Base-by-base conservation (phyloP, 352 stramenopile species). In the Aphanomyces astaci region DNA sequence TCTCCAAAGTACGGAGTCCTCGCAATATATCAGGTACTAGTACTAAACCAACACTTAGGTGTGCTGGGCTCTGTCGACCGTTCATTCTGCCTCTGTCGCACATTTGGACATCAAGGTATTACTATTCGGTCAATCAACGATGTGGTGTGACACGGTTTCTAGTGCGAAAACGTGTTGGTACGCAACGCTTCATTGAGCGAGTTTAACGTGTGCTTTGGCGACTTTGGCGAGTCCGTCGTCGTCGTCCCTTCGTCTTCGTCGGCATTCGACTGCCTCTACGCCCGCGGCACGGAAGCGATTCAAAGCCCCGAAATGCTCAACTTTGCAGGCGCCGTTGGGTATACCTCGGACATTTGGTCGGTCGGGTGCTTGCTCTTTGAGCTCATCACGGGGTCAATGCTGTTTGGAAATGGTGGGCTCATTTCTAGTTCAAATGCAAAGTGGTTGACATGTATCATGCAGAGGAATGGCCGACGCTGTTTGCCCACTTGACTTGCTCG, bases 261-360 rank as follows among this genome's bases (percentile, higher is more conserved):
- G 27, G n/a, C 28, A 1, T 59, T 51, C 4, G 43, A 48, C 24
- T 56, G 48, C 45, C 27, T 32, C 27, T 51, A 59, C 25, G 17
- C 83, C 3, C 76, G 84, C 64, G 84, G 84, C 9, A 92, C 84
- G 0, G 84, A 92, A 68, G 81, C 84, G 2, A 88, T 90, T 60
- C 88, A 89, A 68, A 90, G 81, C 39, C 84, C 84, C 5, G 84
- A 92, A 60, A 88, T 90, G 69, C 66, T 91, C 25, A 48, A 63
- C 5, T 43, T 56, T 4, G 64, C 72, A 36, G 64, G 67, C 4
- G 70, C 54, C 25, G 73, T 89, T n/a, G 80, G 75, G 0, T 67
- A 71, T 19, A 77, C 78, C 3, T 82, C 79, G 11, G 84, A 92
- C 62, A 62, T 88, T 9, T 92, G 84, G 84, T 90, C 84, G 9